These are phyloP conservation scores for Tetraselmis chui DNA, from an alignment of 139 green algal species.

Conservation along the genomic window DNA sequence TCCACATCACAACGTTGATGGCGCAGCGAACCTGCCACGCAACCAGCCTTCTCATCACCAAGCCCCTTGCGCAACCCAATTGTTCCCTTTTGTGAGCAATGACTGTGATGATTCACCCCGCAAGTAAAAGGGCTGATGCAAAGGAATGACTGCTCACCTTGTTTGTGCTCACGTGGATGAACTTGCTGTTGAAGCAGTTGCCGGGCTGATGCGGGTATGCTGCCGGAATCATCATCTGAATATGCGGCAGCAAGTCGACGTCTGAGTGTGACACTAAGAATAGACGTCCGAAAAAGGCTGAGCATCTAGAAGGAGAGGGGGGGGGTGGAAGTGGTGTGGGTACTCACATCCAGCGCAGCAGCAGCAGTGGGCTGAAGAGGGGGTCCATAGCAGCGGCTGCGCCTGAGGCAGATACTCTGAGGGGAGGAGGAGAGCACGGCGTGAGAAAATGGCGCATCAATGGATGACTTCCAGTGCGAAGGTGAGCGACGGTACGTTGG, in stretches of 20 bases:
- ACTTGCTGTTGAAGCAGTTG: conserved; percentile 65
- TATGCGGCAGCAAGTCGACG: background rate
- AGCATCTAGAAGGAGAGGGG: no score
- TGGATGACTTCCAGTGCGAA: background rate
- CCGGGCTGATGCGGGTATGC: conserved; percentile 60
- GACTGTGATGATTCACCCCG: no score
- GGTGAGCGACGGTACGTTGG: background rate
- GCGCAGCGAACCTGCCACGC: conserved; percentile 37
- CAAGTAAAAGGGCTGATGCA: no score
- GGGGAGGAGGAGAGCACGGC: no score
- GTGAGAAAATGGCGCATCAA: no score
- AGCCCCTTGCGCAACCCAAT: no score
- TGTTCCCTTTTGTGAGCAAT: no score
- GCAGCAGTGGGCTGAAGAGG: conserved; percentile 27
- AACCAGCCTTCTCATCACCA: no score
- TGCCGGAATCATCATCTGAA: conserved; percentile 57
- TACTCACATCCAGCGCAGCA: conserved; percentile 26
- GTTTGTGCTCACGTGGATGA: conserved; percentile 69
- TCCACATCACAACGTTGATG: conserved; percentile 71
- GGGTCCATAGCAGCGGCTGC: background rate
- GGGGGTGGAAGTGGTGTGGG: background rate
- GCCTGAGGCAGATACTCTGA: background rate
- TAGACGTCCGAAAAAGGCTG: background rate
- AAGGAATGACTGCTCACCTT: conserved; percentile 46
- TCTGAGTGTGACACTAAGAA: background rate